Evolutionary conservation across 1,284 basidiomycete genomes (phyloP).

Genomic region (Boletus mariae): DNA sequence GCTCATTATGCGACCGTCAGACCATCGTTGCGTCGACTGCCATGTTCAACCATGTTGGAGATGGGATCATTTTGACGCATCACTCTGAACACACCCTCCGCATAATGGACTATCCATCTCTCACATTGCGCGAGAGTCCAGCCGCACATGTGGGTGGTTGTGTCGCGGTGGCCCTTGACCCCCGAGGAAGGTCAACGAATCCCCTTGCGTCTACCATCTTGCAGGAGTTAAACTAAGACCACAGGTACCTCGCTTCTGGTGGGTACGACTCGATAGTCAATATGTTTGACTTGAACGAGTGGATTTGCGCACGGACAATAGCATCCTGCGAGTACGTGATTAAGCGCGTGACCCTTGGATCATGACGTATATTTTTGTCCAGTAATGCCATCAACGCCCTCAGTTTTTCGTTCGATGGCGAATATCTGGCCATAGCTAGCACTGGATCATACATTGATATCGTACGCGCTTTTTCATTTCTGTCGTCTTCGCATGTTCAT

Average conservation of each 20-base stretch:
- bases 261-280: constrained; percentile 78
- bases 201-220: neutral
- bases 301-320: constrained; percentile 73
- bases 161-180: constrained; percentile 67
- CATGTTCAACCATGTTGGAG: constrained; percentile 68
- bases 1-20: constrained; percentile 2
- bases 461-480: constrained; percentile 36
- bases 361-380: constrained; percentile 1
- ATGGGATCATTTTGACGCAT: constrained; percentile 62
- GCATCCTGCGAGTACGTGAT: constrained; percentile 69
- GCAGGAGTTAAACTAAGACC: neutral
- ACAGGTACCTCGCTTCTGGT: constrained; percentile 70
- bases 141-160: constrained; percentile 77
- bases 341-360: neutral
- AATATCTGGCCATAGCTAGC: constrained; percentile 72
- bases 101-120: constrained; percentile 62
- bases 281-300: constrained; percentile 71
- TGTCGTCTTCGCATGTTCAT: neutral
- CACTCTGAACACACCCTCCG: constrained; percentile 60
- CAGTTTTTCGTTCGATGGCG: constrained; percentile 79
- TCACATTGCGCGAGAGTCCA: constrained; percentile 52
- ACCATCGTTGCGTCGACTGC: constrained; percentile 54
- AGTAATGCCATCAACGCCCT: constrained; percentile 70
- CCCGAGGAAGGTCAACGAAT: constrained; percentile 56
- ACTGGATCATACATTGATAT: constrained; percentile 74